Evolutionary conservation across 2,329 filamentous ascomycete genomes (phyloP), one percentile per base, ranked within the genome.

Genomic region (Ambrosiella beaveri): DNA sequence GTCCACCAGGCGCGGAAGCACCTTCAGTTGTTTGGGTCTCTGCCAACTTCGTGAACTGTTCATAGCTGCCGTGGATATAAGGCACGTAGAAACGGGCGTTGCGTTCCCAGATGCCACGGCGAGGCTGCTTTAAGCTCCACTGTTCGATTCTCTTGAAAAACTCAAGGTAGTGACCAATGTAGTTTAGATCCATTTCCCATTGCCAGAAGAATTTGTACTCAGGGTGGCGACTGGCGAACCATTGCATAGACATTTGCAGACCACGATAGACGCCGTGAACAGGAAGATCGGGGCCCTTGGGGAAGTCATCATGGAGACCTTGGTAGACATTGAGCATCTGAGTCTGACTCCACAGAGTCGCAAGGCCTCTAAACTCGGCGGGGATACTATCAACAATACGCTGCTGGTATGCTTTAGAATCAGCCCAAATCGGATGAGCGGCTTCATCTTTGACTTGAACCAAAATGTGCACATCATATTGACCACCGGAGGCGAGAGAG

Each of bases 161-260:
- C 61, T 87, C 80, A 63, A 85, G 89, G 72, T 86, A 91, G 70
- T 95, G 88, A 40, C 89, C 88, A 0, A 86, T 93, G 68, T 94
- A 95, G 37, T 88, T 83, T 50, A 90, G 81, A 65, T 95, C 89
- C 84, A 95, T 91, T 69, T 95, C 89, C 87, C 89, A 94, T 63
- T 95, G 87, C 89, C 89, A 95, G 69, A 89, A 88, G 71, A 82
- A 87, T 53, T 94, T 88, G 66, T 90, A 95, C 68, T 95, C 89
- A 1, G 87, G 86, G 69, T 95, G 89, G 65, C 81, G 79, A 66
- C 90, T 82, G 5, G 90, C 87, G 68, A 97, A 97, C 69, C 91
- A 86, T 66, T 96, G 90, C 73, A 97, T 83, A 0, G 90, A 88
- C 88, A 97, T 95, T 65, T 89, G 88, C 8, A 93, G 80, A 57